phyloP scores from a whole-genome alignment of 768 basidiomycete genomes.

The Chlorophyllum brunneum region DNA sequence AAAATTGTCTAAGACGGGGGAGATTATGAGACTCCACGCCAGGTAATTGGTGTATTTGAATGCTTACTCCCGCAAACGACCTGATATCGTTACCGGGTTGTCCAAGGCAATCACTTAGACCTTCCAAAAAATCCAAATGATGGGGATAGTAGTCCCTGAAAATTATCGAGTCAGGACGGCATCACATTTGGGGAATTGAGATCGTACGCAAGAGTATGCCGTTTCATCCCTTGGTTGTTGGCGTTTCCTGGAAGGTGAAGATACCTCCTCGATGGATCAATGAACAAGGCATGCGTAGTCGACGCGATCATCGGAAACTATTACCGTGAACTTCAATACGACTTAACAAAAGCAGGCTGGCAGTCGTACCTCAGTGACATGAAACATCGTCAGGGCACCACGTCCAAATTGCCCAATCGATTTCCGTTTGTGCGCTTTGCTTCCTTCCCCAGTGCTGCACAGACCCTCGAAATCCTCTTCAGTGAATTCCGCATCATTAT shows the following conservation, averaged over 20 bases:
- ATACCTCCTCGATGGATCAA: conserved; percentile 42
- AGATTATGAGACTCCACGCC: background rate
- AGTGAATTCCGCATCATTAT: conserved; percentile 40
- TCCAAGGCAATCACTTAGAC: conserved; percentile 25
- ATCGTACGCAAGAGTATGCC: background rate
- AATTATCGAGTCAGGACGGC: background rate
- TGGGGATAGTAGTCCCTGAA: conserved; percentile 35
- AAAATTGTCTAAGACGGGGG: conserved; percentile 1
- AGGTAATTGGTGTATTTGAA: background rate
- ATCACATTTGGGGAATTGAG: too few relatives aligned
- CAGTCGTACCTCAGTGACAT: conserved; percentile 42
- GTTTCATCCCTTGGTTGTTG: conserved; percentile 30
- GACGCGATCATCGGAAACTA: conserved; percentile 33
- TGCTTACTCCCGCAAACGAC: conserved; percentile 2
- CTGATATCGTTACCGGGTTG: conserved; percentile 19
- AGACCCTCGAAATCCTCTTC: conserved; percentile 44
- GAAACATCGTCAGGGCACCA: conserved; percentile 50
- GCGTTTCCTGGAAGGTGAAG: conserved; percentile 30
- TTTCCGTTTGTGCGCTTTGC: conserved; percentile 31
- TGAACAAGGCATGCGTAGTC: conserved; percentile 28
- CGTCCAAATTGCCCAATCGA: conserved; percentile 51
- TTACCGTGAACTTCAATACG: background rate
- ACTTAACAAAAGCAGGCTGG: background rate
- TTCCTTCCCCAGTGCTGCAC: conserved; percentile 39
- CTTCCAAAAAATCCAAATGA: conserved; percentile 35